phyloP scores from a whole-genome alignment of 2,329 filamentous ascomycete genomes.

The Cordyceps cateniannulata region DNA sequence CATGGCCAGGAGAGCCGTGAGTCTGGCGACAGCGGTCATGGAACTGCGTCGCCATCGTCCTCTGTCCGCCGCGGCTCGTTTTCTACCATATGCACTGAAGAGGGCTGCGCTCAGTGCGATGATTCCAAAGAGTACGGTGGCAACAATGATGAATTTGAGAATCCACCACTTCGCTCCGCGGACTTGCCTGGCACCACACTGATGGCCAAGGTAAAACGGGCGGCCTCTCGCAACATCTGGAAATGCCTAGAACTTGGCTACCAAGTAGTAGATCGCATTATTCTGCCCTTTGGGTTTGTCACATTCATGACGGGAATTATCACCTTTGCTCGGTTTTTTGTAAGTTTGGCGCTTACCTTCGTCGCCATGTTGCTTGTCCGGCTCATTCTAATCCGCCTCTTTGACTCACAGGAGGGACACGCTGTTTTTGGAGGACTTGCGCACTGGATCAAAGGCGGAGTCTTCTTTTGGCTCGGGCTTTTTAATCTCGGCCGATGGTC shows the following conservation, averaged over 20 bases:
- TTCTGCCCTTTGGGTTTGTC: slow-evolving; percentile 72
- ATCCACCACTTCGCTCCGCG: slow-evolving; percentile 27
- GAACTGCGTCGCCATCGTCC: slow-evolving; percentile 62
- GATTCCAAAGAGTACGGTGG: slow-evolving; percentile 43
- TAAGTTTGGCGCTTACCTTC: slow-evolving; percentile 41
- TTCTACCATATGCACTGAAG: slow-evolving; percentile 49
- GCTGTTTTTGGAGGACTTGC: slow-evolving; percentile 78
- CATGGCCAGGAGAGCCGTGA: slow-evolving; percentile 34
- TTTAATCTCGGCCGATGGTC: slow-evolving; percentile 84
- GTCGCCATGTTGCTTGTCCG: neutral
- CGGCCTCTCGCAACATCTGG: slow-evolving; percentile 52
- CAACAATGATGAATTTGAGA: slow-evolving; percentile 33
- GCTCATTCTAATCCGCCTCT: neutral
- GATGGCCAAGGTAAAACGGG: slow-evolving; percentile 44
- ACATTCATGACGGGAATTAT: slow-evolving; percentile 65
- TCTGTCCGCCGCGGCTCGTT: slow-evolving; percentile 60
- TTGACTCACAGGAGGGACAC: slow-evolving; percentile 49
- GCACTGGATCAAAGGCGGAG: slow-evolving; percentile 88
- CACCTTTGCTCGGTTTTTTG: slow-evolving; percentile 77
- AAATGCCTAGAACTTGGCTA: slow-evolving; percentile 54
- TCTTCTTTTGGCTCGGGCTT: slow-evolving; percentile 91
- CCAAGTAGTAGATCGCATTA: slow-evolving; percentile 65
- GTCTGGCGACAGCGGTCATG: slow-evolving; percentile 68
- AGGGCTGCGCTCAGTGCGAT: slow-evolving; percentile 31
- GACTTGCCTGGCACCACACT: slow-evolving; percentile 41